Base-by-base conservation (phyloP, 2,329 filamentous ascomycete species). In the Talaromyces sp. region DNA sequence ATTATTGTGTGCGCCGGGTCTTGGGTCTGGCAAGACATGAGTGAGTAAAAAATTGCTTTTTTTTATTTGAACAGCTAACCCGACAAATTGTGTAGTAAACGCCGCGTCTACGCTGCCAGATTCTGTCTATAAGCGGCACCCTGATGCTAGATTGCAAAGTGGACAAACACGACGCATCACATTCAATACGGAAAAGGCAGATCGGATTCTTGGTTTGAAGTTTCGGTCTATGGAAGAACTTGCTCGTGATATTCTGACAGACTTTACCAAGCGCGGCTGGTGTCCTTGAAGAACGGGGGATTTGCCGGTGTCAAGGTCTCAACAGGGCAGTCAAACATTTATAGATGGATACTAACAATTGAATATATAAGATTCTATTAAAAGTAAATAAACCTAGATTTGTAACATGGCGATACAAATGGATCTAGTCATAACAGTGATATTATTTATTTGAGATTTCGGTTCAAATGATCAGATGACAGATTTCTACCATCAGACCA, bases 1-100 rank as follows among this genome's bases (percentile, higher is more conserved):
- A 57, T 57, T 14, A 50, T 57, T 11, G 55, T 57, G 27, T 31
- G 17, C 11, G 41, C 55, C 27, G 55, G 55, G 7, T 57, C 55
- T 32, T 57, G 41, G 55, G 55, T 57, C 8, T 50, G 55, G 55
- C 55, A 57, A 10, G 55, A 57, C 24, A 50, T 50, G 9, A 32
- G 41, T 50, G n/a, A 32, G 55, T 50, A 10, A 24, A 26, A 3
- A 4, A 27, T 14, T 46, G 3, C 31, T 17, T 31, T 24, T 29
- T 52, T 31, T 29, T 8, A n/a, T 52, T 29, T 17, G 26, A 29
- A 8, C 26, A 29, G 9, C 50, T 53, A 21, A 53, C 9, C 17
- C 3, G 4, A 53, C 4, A 19, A 9, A 13, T 29, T n/a, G 10
- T 10, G 9, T 11, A 53, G 50, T 53, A 21, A 53, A 53, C 5